Conservation (phyloP, 768 basidiomycete species). For the Amanita pseudoporphyria region DNA sequence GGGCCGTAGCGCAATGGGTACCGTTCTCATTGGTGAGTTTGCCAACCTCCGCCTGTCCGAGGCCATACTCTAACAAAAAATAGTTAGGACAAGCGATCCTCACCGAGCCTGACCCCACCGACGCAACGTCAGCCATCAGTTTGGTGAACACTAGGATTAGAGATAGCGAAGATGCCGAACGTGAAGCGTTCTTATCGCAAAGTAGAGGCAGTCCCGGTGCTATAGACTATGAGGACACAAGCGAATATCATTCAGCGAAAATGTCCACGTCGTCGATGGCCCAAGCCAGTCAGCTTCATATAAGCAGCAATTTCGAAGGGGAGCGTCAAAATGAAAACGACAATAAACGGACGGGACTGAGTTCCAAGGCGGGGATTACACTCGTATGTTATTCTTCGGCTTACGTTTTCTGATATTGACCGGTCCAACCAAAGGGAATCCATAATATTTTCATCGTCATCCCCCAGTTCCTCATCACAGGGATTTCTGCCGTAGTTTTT, state of each 20-base stretch:
- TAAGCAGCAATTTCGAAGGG: slow-evolving; percentile 5
- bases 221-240: slow-evolving; percentile 12
- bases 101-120: slow-evolving; percentile 38
- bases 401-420: background rate
- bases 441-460: slow-evolving; percentile 93
- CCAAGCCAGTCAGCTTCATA: slow-evolving; percentile 10
- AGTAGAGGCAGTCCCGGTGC: slow-evolving; percentile 21
- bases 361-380: slow-evolving; percentile 83
- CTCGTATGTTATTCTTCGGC: slow-evolving; percentile 38
- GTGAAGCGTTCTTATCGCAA: slow-evolving; percentile 20
- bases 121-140: slow-evolving; percentile 29
- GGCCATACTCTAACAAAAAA: background rate
- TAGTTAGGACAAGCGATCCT: slow-evolving; percentile 84
- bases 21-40: slow-evolving; percentile 71
- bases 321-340: slow-evolving; percentile 1
- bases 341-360: slow-evolving; percentile 26
- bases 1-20: slow-evolving; percentile 89
- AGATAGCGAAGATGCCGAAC: slow-evolving; percentile 19
- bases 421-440: slow-evolving; percentile 53
- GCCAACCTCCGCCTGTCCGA: slow-evolving; percentile 13
- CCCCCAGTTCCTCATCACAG: slow-evolving; percentile 91
- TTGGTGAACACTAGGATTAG: slow-evolving; percentile 36
- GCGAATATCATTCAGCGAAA: background rate
- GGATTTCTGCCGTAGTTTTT: slow-evolving; percentile 77
- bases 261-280: slow-evolving; percentile 7